Evolutionary conservation across 805 yeast genomes (phyloP).

Genomic region (Candida awuae): DNA sequence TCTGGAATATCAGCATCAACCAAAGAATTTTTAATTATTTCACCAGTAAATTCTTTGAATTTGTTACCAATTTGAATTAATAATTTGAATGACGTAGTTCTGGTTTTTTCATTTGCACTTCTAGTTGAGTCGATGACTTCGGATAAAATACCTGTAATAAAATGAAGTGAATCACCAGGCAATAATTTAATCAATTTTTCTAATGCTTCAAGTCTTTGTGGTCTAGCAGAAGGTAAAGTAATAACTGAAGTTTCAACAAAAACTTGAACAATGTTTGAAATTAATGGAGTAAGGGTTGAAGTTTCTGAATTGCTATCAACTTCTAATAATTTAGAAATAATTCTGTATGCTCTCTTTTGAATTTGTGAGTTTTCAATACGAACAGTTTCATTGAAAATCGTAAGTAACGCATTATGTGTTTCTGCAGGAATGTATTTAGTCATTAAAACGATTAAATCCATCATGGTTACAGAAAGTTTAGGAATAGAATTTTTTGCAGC

Average conservation of each 20-base stretch:
- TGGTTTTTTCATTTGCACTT: slow-evolving; percentile 85
- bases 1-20: slow-evolving; percentile 57
- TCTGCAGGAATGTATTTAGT: slow-evolving; percentile 70
- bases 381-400: slow-evolving; percentile 70
- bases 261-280: slow-evolving; percentile 51
- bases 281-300: slow-evolving; percentile 38
- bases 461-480: slow-evolving; percentile 69
- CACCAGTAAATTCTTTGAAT: slow-evolving; percentile 54
- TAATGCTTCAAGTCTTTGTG: slow-evolving; percentile 69
- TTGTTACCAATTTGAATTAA: slow-evolving; percentile 73
- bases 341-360: slow-evolving; percentile 86
- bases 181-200: slow-evolving; percentile 49
- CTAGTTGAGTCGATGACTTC: slow-evolving; percentile 88
- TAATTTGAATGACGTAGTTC: slow-evolving; percentile 70
- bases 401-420: slow-evolving; percentile 63
- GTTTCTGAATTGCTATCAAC: slow-evolving; percentile 62
- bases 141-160: slow-evolving; percentile 74
- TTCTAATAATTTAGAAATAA: slow-evolving; percentile 63
- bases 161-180: slow-evolving; percentile 58
- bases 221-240: slow-evolving; percentile 67
- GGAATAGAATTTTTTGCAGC: slow-evolving; percentile 33
- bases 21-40: slow-evolving; percentile 53
- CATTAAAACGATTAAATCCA: slow-evolving; percentile 86
- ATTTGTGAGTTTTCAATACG: slow-evolving; percentile 51
- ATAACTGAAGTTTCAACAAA: slow-evolving; percentile 49